Evolutionary conservation across 2,329 filamentous ascomycete species (phyloP).

Genomic region (Stemphylium beticola): DNA sequence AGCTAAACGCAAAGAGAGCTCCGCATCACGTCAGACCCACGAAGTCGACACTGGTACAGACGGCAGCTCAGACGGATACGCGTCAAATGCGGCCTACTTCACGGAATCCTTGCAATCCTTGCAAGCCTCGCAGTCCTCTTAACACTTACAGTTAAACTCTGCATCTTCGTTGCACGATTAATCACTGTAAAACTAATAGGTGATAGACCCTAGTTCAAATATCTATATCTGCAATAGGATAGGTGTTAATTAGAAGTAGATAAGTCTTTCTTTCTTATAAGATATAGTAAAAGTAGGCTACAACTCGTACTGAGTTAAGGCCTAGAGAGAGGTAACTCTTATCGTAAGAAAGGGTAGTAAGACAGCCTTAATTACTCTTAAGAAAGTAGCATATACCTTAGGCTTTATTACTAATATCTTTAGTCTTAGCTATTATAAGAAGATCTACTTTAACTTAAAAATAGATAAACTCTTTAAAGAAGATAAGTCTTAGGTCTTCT

Average conservation of each 20-base stretch:
- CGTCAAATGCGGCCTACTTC: too few species aligned
- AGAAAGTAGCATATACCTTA: not conserved
- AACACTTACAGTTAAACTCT: too few species aligned
- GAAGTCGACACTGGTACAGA: too few species aligned
- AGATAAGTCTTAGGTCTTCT: too few species aligned
- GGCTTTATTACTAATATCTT: conserved; percentile 8
- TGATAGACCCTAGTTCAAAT: conserved; percentile 11
- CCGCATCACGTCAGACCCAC: too few species aligned
- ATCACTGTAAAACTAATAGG: conserved; percentile 1
- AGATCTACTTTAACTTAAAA: conserved; percentile 9
- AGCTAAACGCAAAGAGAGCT: too few species aligned
- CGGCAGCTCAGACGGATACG: too few species aligned
- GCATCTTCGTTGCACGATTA: not conserved
- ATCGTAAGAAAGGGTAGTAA: not conserved
- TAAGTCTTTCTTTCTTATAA: not conserved
- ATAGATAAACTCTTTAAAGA: too few species aligned
- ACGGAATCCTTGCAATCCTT: too few species aligned
- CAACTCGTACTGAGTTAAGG: not conserved
- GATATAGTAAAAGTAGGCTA: not conserved
- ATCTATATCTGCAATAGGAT: not conserved
- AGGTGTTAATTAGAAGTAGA: not conserved
- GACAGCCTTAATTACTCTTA: not conserved
- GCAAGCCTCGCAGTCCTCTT: too few species aligned
- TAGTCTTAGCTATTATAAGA: not conserved
- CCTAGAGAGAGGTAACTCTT: conserved; percentile 3